Conservation (phyloP, 139 green algal genomes). For the Auxenochlorella pyrenoidosa region DNA sequence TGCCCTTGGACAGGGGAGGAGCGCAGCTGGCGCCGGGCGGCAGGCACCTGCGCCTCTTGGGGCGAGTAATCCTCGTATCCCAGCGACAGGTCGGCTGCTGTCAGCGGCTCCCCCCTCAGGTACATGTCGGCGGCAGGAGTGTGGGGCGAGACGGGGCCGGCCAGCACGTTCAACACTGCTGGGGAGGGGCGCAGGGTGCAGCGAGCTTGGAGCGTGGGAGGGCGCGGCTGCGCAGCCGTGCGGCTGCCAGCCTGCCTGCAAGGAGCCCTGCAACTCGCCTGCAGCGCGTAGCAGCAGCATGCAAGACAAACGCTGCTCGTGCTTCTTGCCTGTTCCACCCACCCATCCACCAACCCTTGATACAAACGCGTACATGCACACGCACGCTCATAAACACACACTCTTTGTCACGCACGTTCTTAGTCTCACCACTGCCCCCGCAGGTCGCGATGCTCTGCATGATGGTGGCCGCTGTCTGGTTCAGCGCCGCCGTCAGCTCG, state of each 20-base stretch:
- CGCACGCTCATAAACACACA: too few relatives aligned
- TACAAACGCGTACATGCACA: too few relatives aligned
- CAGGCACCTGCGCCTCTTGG: not conserved
- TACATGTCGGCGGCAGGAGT: not conserved
- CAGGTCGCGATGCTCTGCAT: not conserved
- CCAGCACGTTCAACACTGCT: slow-evolving; percentile 2
- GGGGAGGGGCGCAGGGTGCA: not conserved
- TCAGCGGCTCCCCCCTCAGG: not conserved
- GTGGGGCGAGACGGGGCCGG: not conserved
- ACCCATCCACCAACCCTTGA: too few relatives aligned
- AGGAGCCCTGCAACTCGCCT: too few relatives aligned
- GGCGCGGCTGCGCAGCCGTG: too few relatives aligned
- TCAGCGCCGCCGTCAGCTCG: not conserved
- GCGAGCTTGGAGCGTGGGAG: too few relatives aligned
- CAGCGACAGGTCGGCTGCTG: not conserved
- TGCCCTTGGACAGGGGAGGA: too few relatives aligned
- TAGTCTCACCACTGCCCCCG: slow-evolving; percentile 17
- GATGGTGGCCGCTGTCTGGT: not conserved
- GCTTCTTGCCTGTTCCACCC: too few relatives aligned
- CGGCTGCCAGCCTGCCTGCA: too few relatives aligned
- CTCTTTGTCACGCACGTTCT: not conserved
- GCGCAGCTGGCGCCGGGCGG: too few relatives aligned
- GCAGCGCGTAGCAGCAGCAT: too few relatives aligned
- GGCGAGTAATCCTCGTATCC: not conserved
- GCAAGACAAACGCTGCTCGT: too few relatives aligned